phyloP scores from a whole-genome alignment of 2,329 filamentous ascomycete species.

The Achaetomium macrosporum region DNA sequence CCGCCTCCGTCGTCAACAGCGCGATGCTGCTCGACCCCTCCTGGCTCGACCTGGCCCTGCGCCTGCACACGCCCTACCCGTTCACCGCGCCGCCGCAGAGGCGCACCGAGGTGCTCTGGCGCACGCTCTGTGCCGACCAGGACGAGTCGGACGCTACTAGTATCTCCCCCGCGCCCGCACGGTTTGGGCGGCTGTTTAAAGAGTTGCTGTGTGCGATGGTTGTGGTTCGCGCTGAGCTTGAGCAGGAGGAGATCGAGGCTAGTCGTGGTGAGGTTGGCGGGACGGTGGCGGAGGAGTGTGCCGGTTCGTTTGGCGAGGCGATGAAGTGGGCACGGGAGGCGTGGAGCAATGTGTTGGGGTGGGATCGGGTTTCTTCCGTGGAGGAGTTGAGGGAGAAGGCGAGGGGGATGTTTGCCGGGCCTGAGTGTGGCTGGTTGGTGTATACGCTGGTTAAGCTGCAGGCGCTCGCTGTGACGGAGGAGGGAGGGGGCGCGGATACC shows the following conservation, averaged over 20 bases:
- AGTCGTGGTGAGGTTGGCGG: background rate
- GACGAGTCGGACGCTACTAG: background rate
- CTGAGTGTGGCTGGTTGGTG: slow-evolving; percentile 11
- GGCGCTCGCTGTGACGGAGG: slow-evolving; percentile 7
- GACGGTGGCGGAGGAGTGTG: slow-evolving; percentile 6
- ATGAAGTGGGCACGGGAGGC: slow-evolving; percentile 7
- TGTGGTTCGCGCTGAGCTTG: slow-evolving; percentile 11
- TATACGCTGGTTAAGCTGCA: slow-evolving; percentile 14
- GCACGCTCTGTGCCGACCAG: slow-evolving; percentile 15
- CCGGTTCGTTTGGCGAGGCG: slow-evolving; percentile 5
- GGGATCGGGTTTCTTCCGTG: background rate
- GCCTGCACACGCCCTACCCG: slow-evolving; percentile 9
- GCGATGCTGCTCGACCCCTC: slow-evolving; percentile 12
- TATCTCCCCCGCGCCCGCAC: background rate
- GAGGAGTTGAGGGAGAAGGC: slow-evolving; percentile 6
- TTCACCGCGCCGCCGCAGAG: background rate
- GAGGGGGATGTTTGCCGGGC: slow-evolving; percentile 1
- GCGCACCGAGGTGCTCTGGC: slow-evolving; percentile 15
- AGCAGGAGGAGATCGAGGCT: background rate
- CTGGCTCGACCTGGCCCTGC: slow-evolving; percentile 14
- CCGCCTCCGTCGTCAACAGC: slow-evolving; percentile 7
- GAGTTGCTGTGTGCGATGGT: slow-evolving; percentile 16
- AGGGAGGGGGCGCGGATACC: background rate
- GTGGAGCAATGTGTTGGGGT: slow-evolving; percentile 4
- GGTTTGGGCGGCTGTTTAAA: slow-evolving; percentile 10